phyloP scores from a whole-genome alignment of 768 basidiomycete genomes.

The Kwoniella mangroviensis region DNA sequence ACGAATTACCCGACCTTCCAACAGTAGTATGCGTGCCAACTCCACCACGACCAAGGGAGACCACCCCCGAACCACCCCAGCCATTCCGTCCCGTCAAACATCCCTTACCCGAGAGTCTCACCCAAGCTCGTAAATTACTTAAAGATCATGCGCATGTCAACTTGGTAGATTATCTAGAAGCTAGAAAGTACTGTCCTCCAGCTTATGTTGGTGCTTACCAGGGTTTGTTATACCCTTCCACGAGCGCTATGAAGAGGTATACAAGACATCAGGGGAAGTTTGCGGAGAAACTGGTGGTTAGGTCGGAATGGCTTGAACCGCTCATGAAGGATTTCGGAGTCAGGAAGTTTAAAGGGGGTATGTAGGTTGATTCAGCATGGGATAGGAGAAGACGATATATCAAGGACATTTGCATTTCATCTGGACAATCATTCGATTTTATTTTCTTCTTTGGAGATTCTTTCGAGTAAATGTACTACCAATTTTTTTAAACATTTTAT shows the following conservation, averaged over 20 bases:
- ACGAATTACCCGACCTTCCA: constrained; percentile 30
- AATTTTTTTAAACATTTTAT: background rate
- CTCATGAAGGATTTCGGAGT: constrained; percentile 45
- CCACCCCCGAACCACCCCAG: background rate
- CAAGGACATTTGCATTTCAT: too few species aligned
- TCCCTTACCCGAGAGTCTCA: constrained; percentile 37
- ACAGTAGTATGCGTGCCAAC: constrained; percentile 8
- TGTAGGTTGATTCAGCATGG: background rate
- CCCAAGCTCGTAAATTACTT: constrained; percentile 31
- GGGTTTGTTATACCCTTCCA: constrained; percentile 30
- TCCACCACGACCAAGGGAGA: constrained; percentile 8
- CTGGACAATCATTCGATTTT: too few species aligned
- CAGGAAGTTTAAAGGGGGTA: background rate
- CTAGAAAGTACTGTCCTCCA: constrained; percentile 17
- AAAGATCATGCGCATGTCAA: constrained; percentile 46
- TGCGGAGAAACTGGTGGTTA: constrained; percentile 31
- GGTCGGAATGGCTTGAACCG: constrained; percentile 48
- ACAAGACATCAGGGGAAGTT: constrained; percentile 33
- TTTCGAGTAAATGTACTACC: background rate
- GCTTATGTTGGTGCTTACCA: constrained; percentile 27
- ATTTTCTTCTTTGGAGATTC: background rate
- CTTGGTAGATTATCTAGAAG: constrained; percentile 47
- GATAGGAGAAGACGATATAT: too few species aligned
- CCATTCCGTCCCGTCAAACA: constrained; percentile 12
- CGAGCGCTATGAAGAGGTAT: constrained; percentile 30